Evolutionary conservation across 768 basidiomycete species (phyloP).

Genomic region (Filobasidium floriforme): DNA sequence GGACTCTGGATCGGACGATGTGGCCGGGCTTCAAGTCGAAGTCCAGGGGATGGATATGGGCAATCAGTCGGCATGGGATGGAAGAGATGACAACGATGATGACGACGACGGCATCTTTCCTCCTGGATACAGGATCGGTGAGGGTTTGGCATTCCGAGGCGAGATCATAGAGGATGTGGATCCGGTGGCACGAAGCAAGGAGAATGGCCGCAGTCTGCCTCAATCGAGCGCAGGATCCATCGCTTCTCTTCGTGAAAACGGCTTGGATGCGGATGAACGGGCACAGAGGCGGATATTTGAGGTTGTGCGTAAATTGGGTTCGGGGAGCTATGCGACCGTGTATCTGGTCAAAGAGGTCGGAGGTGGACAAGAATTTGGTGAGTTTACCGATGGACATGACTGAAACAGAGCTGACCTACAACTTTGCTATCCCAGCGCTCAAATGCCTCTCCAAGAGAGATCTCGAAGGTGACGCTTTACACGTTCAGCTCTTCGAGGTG

Average conservation of each 20-base stretch:
- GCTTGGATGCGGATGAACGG: background rate
- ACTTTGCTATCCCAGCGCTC: conserved; percentile 55
- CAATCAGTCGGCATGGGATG: background rate
- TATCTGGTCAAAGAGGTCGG: conserved; percentile 60
- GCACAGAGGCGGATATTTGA: conserved; percentile 51
- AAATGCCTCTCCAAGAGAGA: conserved; percentile 93
- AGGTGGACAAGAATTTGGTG: conserved; percentile 43
- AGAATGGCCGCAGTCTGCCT: conserved; percentile 21
- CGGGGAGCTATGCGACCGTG: conserved; percentile 87
- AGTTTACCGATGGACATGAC: conserved; percentile 18
- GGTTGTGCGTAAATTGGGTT: conserved; percentile 76
- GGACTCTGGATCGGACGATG: background rate
- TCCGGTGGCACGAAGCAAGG: conserved; percentile 20
- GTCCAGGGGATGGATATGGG: conserved; percentile 6
- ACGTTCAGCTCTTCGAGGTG: conserved; percentile 85
- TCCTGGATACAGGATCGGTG: conserved; percentile 39
- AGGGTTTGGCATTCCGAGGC: conserved; percentile 40
- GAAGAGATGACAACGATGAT: conserved; percentile 18
- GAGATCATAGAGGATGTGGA: conserved; percentile 40
- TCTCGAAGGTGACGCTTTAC: conserved; percentile 77
- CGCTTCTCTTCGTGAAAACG: conserved; percentile 1
- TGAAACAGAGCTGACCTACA: conserved; percentile 16
- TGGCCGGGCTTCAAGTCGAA: conserved; percentile 7
- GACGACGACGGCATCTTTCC: conserved; percentile 33
- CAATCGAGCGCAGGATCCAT: conserved; percentile 18